Conservation (phyloP, 1,284 basidiomycete species). For the Microbotryum saponariae region DNA sequence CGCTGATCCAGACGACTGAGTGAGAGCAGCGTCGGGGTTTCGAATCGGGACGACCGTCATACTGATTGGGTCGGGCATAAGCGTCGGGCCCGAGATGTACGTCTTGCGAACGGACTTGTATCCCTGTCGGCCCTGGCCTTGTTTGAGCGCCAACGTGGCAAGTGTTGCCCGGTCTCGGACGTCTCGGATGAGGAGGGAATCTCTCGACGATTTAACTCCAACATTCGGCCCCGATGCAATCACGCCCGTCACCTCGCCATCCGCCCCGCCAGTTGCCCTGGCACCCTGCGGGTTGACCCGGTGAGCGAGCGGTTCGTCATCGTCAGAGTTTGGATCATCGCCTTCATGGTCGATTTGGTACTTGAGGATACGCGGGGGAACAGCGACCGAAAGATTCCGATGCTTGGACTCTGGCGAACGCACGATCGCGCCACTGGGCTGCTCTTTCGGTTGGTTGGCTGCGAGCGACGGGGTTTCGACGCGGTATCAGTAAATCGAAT, state of each 20-base stretch:
- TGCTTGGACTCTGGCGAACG: too few species aligned
- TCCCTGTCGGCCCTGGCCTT: not conserved
- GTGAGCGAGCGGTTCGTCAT: not conserved
- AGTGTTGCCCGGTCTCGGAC: conserved; percentile 1
- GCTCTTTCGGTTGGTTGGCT: too few species aligned
- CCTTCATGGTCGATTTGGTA: too few species aligned
- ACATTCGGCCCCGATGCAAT: not conserved
- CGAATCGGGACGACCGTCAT: conserved; percentile 4
- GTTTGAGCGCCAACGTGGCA: conserved; percentile 4
- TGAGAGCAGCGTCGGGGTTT: not conserved
- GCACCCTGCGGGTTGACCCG: not conserved
- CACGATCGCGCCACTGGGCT: too few species aligned
- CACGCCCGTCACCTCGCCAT: not conserved
- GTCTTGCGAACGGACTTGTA: not conserved
- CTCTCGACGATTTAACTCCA: not conserved
- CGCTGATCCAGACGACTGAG: not conserved
- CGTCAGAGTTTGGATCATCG: not conserved
- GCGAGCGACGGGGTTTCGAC: too few species aligned
- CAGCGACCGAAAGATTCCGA: too few species aligned
- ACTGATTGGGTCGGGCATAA: not conserved
- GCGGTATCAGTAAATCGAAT: too few species aligned
- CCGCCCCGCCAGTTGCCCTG: not conserved
- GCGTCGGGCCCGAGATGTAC: conserved; percentile 1
- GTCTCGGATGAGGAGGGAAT: conserved; percentile 2
- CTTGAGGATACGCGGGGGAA: too few species aligned